These are phyloP conservation scores for Orbilia quercus DNA, from an alignment of 2,329 filamentous ascomycete species.

Conservation along the genomic window DNA sequence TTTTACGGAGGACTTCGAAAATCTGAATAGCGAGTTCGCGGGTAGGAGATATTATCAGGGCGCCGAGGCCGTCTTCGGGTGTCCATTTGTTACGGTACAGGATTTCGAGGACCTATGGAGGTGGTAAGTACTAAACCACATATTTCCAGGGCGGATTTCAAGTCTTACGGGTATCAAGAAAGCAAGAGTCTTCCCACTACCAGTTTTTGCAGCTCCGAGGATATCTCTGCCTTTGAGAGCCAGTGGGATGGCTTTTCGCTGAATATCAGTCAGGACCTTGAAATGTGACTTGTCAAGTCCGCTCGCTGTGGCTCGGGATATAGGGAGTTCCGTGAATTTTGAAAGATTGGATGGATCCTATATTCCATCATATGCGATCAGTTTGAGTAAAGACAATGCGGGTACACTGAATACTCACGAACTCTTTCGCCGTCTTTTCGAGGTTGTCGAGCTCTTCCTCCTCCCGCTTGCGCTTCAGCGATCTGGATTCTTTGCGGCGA, in stretches of 20 bases:
- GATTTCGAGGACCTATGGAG: conserved; percentile 76
- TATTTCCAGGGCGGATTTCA: too few species aligned
- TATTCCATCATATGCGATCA: neutral
- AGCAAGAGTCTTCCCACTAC: conserved; percentile 92
- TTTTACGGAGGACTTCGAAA: conserved; percentile 90
- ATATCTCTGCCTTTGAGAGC: conserved; percentile 88
- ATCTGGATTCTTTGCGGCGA: conserved; percentile 54
- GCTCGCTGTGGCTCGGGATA: conserved; percentile 80
- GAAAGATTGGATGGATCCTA: conserved; percentile 73
- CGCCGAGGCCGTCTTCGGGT: conserved; percentile 88
- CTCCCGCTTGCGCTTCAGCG: conserved; percentile 65
- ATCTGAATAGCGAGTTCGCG: conserved; percentile 96
- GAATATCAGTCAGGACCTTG: conserved; percentile 89
- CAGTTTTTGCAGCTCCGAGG: conserved; percentile 93
- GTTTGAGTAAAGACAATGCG: neutral
- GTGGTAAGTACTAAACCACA: neutral
- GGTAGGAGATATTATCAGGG: conserved; percentile 91
- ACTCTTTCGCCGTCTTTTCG: conserved; percentile 64
- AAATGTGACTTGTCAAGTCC: conserved; percentile 90
- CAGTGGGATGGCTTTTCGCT: conserved; percentile 86
- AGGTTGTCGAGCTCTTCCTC: conserved; percentile 64
- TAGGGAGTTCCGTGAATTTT: conserved; percentile 83
- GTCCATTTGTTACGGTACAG: conserved; percentile 90
- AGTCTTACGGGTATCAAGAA: conserved; percentile 79
- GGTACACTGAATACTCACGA: conserved; percentile 61